Evolutionary conservation across 176 grass and related monocot genomes (phyloP).

Genomic region (Canna indica): DNA sequence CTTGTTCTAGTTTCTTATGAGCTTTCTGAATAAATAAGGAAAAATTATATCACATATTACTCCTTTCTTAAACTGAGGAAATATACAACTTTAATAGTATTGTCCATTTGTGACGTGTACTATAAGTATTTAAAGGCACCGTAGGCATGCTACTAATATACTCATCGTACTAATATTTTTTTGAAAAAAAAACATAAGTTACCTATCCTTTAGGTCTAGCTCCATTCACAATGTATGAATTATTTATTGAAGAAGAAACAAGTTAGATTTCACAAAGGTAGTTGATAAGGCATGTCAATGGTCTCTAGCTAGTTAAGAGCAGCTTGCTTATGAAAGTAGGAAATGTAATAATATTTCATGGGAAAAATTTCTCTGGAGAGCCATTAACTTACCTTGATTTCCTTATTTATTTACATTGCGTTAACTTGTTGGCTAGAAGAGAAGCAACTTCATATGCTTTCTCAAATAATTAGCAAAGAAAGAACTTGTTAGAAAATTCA

Average conservation of each 20-base stretch:
- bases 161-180: neutral
- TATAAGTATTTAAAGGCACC: neutral
- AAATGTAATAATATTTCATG: neutral
- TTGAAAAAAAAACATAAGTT: neutral
- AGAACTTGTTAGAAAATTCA: no score
- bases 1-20: constrained; percentile 32
- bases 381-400: neutral
- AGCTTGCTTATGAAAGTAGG: no score
- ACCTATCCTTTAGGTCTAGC: no score
- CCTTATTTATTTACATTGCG: constrained; percentile 2
- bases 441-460: constrained; percentile 1
- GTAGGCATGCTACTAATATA: neutral
- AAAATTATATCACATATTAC: neutral
- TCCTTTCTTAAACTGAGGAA: neutral
- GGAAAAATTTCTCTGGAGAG: neutral
- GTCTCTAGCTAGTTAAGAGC: no score
- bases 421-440: constrained; percentile 1
- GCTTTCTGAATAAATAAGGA: constrained; percentile 28
- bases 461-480: constrained; percentile 4
- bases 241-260: no score
- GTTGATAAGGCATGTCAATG: no score
- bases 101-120: no score
- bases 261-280: no score
- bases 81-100: no score
- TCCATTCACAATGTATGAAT: no score